Percentiles rank a stretch among this genome's conserved stretches.
phyloP scores from a whole-genome alignment of 768 basidiomycete genomes.

The Boletales sp. region DNA sequence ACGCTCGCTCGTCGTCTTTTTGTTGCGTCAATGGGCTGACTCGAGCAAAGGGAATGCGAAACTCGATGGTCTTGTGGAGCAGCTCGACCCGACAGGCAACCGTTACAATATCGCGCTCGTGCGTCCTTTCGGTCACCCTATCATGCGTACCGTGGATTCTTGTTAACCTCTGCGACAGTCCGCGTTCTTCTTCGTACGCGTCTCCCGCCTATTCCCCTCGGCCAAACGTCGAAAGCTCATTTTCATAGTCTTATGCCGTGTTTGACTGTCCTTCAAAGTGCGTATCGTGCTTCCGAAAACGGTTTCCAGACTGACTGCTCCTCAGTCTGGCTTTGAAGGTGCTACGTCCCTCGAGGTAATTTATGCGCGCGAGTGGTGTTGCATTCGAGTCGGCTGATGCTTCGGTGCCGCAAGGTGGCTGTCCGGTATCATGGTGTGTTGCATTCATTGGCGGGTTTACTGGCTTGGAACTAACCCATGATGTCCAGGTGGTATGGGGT shows the following conservation, averaged over 20 bases:
- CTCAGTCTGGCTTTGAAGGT: conserved; percentile 47
- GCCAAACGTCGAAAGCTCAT: background rate
- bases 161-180: conserved; percentile 39
- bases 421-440: conserved; percentile 57
- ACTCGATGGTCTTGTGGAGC: conserved; percentile 54
- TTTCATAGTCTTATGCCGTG: conserved; percentile 24
- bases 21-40: background rate
- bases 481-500: conserved; percentile 56
- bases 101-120: conserved; percentile 68
- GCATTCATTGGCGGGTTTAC: background rate
- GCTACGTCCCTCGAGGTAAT: conserved; percentile 59
- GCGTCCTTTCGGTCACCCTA: conserved; percentile 4
- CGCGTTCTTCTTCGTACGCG: conserved; percentile 57
- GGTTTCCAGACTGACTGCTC: too few species aligned
- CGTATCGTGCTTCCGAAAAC: background rate
- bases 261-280: conserved; percentile 74
- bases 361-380: background rate
- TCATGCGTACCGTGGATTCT: background rate
- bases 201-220: background rate
- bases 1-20: conserved; percentile 1
- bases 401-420: conserved; percentile 45
- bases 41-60: conserved; percentile 53
- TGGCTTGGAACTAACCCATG: background rate
- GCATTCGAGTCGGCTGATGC: background rate
- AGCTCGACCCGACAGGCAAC: conserved; percentile 55